phyloP scores from a whole-genome alignment of 805 yeast genomes.

The Candida dajiaensis region DNA sequence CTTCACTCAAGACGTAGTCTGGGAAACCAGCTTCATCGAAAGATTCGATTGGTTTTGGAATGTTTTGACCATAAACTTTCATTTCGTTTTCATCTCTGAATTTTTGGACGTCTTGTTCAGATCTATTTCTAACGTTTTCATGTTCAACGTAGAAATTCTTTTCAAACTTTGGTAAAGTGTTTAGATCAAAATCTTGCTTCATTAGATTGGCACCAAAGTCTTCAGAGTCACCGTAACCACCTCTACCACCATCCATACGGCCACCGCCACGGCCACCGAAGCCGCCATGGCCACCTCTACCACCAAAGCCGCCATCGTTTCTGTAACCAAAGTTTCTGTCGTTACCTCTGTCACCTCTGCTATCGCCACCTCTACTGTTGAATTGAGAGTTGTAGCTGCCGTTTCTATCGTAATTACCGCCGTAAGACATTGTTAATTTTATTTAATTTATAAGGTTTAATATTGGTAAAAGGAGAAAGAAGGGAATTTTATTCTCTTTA shows the following conservation, averaged over 20 bases:
- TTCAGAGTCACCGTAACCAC: slow-evolving; percentile 33
- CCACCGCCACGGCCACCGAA: slow-evolving; percentile 6
- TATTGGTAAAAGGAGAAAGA: not conserved
- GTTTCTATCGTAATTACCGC: slow-evolving; percentile 25
- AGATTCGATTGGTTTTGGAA: slow-evolving; percentile 88
- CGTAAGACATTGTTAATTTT: slow-evolving; percentile 26
- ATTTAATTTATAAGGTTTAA: not conserved
- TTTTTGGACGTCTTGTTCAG: slow-evolving; percentile 61
- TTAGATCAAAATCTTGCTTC: slow-evolving; percentile 78
- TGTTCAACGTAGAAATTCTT: slow-evolving; percentile 92
- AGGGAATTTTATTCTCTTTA: not conserved
- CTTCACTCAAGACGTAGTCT: slow-evolving; percentile 82
- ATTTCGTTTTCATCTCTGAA: slow-evolving; percentile 84
- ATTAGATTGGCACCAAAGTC: slow-evolving; percentile 50
- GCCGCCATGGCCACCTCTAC: slow-evolving; percentile 12
- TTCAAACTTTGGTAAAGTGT: slow-evolving; percentile 79
- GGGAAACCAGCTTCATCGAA: slow-evolving; percentile 99
- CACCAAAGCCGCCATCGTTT: slow-evolving; percentile 33
- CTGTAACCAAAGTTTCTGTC: slow-evolving; percentile 30
- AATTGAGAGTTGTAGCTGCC: slow-evolving; percentile 29
- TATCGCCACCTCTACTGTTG: slow-evolving; percentile 22
- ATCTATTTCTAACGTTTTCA: slow-evolving; percentile 67
- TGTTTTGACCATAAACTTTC: slow-evolving; percentile 76
- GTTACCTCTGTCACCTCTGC: slow-evolving; percentile 27
- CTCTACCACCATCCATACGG: slow-evolving; percentile 28